These are phyloP conservation scores for Nakazawaea wyomingensis DNA, from an alignment of 805 yeast genomes.

Conservation along the genomic window DNA sequence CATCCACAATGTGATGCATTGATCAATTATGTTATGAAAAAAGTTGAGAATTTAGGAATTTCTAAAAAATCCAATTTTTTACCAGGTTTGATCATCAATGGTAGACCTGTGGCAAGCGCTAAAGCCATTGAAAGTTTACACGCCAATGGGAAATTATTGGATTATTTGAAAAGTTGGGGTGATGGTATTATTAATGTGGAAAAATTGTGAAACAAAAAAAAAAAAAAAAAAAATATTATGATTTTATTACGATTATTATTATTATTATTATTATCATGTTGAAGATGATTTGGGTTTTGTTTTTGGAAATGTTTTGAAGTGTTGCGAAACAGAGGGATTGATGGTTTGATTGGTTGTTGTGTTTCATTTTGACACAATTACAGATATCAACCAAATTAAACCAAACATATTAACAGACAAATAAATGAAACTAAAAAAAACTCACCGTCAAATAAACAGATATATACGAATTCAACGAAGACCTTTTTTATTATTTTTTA, in stretches of 20 bases:
- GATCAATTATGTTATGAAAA: conserved; percentile 21
- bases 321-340: no score
- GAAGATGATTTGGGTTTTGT: neutral
- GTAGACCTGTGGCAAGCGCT: conserved; percentile 28
- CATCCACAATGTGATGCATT: conserved; percentile 28
- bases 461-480: no score
- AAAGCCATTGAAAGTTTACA: conserved; percentile 22
- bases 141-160: conserved; percentile 19
- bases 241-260: no score
- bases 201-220: conserved; percentile 1
- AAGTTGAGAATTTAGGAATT: conserved; percentile 13
- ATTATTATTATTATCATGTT: neutral
- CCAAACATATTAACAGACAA: no score
- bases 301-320: no score
- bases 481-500: no score
- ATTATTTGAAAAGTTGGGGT: conserved; percentile 24
- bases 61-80: conserved; percentile 18
- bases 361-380: no score
- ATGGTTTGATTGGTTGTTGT: no score
- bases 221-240: neutral
- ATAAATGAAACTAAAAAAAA: no score
- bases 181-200: conserved; percentile 25
- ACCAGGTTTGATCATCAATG: conserved; percentile 31
- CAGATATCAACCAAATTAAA: no score
- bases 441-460: no score